These are phyloP conservation scores for Triticum monococcum DNA, from an alignment of 176 grass and related monocot species.

Conservation along the genomic window DNA sequence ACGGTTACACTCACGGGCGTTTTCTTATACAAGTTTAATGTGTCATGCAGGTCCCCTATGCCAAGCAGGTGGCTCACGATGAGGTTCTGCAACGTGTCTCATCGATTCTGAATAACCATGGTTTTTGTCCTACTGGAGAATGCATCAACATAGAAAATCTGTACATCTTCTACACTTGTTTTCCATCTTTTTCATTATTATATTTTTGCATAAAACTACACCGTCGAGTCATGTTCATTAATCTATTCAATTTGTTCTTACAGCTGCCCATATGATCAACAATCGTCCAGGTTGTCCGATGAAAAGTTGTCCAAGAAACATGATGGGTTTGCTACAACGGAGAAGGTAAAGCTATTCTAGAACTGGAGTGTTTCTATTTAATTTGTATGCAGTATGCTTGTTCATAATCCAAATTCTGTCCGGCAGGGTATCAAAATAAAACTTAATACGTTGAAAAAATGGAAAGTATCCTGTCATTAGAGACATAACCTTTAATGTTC, in stretches of 20 bases:
- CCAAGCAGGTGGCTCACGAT: background rate
- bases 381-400: background rate
- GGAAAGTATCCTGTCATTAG: background rate
- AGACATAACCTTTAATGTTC: background rate
- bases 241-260: background rate
- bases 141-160: background rate
- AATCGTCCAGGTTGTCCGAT: background rate
- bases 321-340: background rate
- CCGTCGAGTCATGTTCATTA: background rate
- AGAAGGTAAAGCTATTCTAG: background rate
- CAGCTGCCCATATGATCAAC: background rate
- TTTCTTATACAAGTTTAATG: background rate
- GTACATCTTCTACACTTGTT: background rate
- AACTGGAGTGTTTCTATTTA: background rate
- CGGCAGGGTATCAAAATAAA: background rate
- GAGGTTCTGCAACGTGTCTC: background rate
- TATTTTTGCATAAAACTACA: background rate
- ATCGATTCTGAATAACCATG: slow-evolving; percentile 17
- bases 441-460: background rate
- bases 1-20: background rate
- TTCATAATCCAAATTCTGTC: background rate
- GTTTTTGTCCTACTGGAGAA: slow-evolving; percentile 6
- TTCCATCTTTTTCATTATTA: background rate
- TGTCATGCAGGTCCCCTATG: background rate
- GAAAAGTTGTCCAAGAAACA: background rate